Percentiles rank a stretch among this genome's conserved stretches.
Evolutionary conservation across 2,329 filamentous ascomycete species (phyloP).

Genomic region (Hawksworthiomyces lignivorus): DNA sequence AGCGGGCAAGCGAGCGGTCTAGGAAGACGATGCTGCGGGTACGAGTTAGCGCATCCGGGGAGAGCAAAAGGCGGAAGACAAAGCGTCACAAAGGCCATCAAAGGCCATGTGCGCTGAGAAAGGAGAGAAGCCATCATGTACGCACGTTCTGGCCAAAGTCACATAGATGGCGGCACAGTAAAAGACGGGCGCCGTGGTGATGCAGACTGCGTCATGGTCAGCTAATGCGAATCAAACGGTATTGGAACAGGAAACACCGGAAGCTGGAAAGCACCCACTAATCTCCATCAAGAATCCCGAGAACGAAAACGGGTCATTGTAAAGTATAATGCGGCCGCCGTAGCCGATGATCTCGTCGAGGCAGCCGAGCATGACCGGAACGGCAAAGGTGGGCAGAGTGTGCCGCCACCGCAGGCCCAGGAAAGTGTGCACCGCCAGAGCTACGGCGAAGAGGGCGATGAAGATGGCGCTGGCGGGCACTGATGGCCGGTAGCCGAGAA

Average conservation of each 20-base stretch:
- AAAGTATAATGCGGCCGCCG: slow-evolving; percentile 48
- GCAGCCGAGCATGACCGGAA: slow-evolving; percentile 48
- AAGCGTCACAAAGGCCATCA: too few species aligned
- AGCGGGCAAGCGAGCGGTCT: slow-evolving; percentile 30
- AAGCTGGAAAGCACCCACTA: slow-evolving; percentile 27
- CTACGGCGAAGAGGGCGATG: slow-evolving; percentile 35
- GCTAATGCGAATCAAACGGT: not conserved
- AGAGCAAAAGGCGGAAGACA: too few species aligned
- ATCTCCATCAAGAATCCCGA: slow-evolving; percentile 60
- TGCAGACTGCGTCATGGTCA: slow-evolving; percentile 37
- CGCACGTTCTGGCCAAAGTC: slow-evolving; percentile 34
- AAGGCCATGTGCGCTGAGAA: too few species aligned
- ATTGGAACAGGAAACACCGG: not conserved
- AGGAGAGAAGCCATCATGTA: not conserved
- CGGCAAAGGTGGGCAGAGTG: slow-evolving; percentile 36
- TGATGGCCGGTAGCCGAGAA: slow-evolving; percentile 40
- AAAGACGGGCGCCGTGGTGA: slow-evolving; percentile 49
- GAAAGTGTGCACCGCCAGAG: slow-evolving; percentile 36
- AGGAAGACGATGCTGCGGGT: slow-evolving; percentile 27
- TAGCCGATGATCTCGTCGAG: slow-evolving; percentile 55
- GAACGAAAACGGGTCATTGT: slow-evolving; percentile 51
- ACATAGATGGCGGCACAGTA: slow-evolving; percentile 60
- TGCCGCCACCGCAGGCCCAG: slow-evolving; percentile 40
- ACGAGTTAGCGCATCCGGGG: not conserved
- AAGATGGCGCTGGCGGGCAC: slow-evolving; percentile 35